Conservation (phyloP, 768 basidiomycete species). For the Rhodotorula graminis region DNA sequence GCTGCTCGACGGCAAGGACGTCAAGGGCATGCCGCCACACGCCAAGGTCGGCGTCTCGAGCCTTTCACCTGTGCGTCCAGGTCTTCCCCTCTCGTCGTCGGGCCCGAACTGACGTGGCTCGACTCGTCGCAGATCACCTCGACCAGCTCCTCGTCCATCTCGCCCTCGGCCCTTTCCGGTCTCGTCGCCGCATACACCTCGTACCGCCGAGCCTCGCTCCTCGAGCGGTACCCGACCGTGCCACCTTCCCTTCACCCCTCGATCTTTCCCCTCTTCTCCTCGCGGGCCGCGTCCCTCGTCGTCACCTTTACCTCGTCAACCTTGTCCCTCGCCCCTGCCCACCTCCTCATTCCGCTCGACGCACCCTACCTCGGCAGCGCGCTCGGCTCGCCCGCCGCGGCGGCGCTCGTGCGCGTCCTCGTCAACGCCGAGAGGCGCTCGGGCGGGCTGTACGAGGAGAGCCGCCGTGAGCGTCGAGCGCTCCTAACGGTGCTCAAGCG, state of each 20-base stretch:
- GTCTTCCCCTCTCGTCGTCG: neutral
- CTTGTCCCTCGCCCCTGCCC: slow-evolving; percentile 60
- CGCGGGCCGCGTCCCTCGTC: slow-evolving; percentile 62
- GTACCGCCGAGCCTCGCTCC: neutral
- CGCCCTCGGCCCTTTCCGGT: neutral
- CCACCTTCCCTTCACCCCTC: slow-evolving; percentile 53
- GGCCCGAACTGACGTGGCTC: no score
- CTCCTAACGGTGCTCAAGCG: slow-evolving; percentile 63
- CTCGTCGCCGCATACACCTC: neutral
- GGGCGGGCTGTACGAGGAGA: slow-evolving; percentile 82
- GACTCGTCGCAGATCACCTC: neutral
- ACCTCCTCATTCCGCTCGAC: slow-evolving; percentile 56
- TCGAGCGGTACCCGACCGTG: slow-evolving; percentile 53
- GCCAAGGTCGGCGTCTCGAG: neutral
- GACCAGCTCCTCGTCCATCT: slow-evolving; percentile 1
- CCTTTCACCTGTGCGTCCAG: neutral
- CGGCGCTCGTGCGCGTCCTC: slow-evolving; percentile 61
- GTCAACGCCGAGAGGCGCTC: slow-evolving; percentile 58
- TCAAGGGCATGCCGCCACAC: neutral
- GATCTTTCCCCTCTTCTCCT: slow-evolving; percentile 78
- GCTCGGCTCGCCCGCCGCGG: slow-evolving; percentile 62
- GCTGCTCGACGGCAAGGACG: slow-evolving; percentile 23
- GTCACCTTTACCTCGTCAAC: slow-evolving; percentile 59
- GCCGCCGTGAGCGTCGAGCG: slow-evolving; percentile 64
- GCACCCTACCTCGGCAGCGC: slow-evolving; percentile 60